Evolutionary conservation across 225 moss, liverwort and hornwort genomes (phyloP), one percentile per base, ranked within the genome.

Genomic region (Takakia lepidozioides): DNA sequence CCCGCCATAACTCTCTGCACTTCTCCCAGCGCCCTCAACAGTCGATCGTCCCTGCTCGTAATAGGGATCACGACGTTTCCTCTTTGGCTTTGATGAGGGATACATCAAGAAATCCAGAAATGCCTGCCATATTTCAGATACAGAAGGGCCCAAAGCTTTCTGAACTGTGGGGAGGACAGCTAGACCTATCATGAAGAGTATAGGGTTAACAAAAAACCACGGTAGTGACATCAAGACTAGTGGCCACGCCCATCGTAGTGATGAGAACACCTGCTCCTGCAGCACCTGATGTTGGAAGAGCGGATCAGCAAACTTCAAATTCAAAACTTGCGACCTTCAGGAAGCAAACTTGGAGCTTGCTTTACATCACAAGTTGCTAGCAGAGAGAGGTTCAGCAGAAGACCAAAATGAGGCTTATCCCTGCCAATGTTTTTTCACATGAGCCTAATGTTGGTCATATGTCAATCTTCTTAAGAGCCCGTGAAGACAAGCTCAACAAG

Each of bases 141-240:
- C 60, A 60, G 57, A 56, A 37, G 79, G 73, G 38, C 70, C 66
- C 27, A 74, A 56, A 13, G 27, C 57, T 66, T 27, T 70, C 57
- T 74, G 73, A 27, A 79, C 73, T 37, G 79, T 58, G 52, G 79
- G 79, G 46, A 79, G 62, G 52, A 66, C 73, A 63, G 73, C 66
- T 11, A 79, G 66, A 21, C 79, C 74, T 66, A 79, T 34, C 45
- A 79, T 53, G 26, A 79, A 41, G 19, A 74, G 56, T 49, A 73
- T 36, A 28, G 79, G 79, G 38, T 79, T 79, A 45, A 69, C 73
- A 2, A 79, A 56, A 37, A 79, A 53, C 79, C 79, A 79, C 8
- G 79, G 79, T 45, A 79, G 56, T 39, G 74, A 54, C 34, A 74
- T 3, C 8, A 79, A 2, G 10, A 69, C 44, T 16, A 67, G 13